Evolutionary conservation across 2,329 filamentous ascomycete species (phyloP), one percentile per base, ranked within the genome.

Genomic region (Rhytidhysteron rufulum): DNA sequence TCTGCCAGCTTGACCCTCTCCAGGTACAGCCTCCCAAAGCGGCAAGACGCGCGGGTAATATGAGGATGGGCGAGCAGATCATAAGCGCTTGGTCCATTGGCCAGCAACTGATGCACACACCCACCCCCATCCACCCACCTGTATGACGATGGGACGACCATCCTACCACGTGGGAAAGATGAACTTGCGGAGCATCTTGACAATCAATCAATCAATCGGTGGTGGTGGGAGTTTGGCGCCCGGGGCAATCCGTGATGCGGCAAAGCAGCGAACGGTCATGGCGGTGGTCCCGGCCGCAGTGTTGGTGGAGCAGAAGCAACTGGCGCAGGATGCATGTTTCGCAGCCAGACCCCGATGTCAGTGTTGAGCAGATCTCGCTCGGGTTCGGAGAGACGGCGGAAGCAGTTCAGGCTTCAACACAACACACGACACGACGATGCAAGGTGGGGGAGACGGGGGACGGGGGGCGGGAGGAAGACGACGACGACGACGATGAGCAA

Each of bases 151-250:
- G 5, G 15, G 22, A 33, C 40, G 19, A 25, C 25, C 45, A 25
- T 42, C 35, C 31, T 32, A 40, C 43, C 47, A 50, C 45, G 49
- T 55, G 50, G 44, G 34, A 41, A 41, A 24, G 30, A 42, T 16
- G 40, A 38, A 19, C 34, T 18, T 13, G 24, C 24, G 24, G 24
- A 30, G n/a, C n/a, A n/a, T n/a, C n/a, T n/a, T n/a, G n/a, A n/a
- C n/a, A n/a, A n/a, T n/a, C n/a, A n/a, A n/a, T n/a, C n/a, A n/a
- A n/a, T n/a, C n/a, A n/a, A n/a, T n/a, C n/a, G n/a, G 9, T 17
- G 18, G 22, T 19, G 31, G 15, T 37, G n/a, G n/a, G n/a, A n/a
- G n/a, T n/a, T n/a, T n/a, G n/a, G n/a, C n/a, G n/a, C n/a, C n/a
- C n/a, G n/a, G n/a, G n/a, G n/a, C n/a, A n/a, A n/a, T 22, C 22